Base-by-base conservation (phyloP, 2,329 filamentous ascomycete species). In the Aspergillus felis region DNA sequence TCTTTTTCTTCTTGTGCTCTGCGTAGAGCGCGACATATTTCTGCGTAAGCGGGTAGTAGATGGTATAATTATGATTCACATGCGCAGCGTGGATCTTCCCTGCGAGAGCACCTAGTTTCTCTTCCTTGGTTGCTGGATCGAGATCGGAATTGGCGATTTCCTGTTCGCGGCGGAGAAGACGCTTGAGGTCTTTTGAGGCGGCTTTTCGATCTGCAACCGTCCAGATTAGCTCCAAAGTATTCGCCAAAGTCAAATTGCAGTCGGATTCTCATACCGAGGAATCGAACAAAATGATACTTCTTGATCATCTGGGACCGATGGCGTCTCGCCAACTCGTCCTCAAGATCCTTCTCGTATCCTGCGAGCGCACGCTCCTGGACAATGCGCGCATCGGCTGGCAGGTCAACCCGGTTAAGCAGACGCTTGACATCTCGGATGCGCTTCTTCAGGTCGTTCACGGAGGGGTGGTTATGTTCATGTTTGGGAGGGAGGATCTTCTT, bases 221-320 rank as follows among this genome's bases (percentile, higher is more conserved):
- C 3, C 20, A 32, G 14, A 46, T 65, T 58, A 66, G 58, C 51
- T 20, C 41, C n/a, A 44, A 8, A 46, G 38, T 12, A 29, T 35
- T 35, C 32, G 4, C 29, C 6, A 41, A 17, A 25, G 42, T 29
- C 53, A 35, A 53, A n/a, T 24, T 32, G 5, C 17, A 22, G 20
- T 24, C 22, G 2, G 27, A 25, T 7, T 32, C 44, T 29, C 68
- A 42, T 67, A 77, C 75, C 85, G 60, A 87, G 80, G 67, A 87
- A 88, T n/a, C 85, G 74, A n/a, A 87, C 80, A 73, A 86, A 86
- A 67, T 87, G 85, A 67, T 86, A 88, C 66, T 80, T 82, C 57
- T 78, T 77, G 58, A 87, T 85, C 75, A 86, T 81, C 58, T 82
- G 80, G 50, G 76, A 78, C 62, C 78, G 77, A 63, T 79, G 74